phyloP scores from a whole-genome alignment of 768 basidiomycete genomes.

The Leccinum arenicola region DNA sequence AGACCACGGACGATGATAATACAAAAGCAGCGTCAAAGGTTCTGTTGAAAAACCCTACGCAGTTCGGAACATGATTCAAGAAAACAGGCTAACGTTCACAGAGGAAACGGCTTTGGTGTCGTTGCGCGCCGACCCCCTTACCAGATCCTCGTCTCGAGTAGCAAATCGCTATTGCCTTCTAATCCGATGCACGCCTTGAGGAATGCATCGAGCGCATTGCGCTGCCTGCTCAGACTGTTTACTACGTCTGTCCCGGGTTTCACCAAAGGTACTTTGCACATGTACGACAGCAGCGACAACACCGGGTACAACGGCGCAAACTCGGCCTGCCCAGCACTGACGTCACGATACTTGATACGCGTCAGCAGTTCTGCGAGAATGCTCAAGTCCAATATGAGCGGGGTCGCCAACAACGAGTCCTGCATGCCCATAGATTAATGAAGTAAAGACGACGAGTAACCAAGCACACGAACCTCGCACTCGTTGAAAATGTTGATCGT shows the following conservation, averaged over 20 bases:
- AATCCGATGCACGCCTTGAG: slow-evolving; percentile 92
- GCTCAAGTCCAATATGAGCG: slow-evolving; percentile 89
- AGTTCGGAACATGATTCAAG: background rate
- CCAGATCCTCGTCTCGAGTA: slow-evolving; percentile 89
- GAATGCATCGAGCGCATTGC: slow-evolving; percentile 91
- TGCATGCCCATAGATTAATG: slow-evolving; percentile 25
- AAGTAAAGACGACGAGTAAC: accelerated
- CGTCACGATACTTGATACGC: slow-evolving; percentile 83
- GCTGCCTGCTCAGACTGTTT: slow-evolving; percentile 93
- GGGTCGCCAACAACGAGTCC: slow-evolving; percentile 95
- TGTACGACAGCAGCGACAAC: no score
- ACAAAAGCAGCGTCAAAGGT: background rate
- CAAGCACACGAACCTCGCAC: slow-evolving; percentile 67
- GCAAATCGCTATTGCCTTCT: slow-evolving; percentile 77
- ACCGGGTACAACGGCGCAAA: slow-evolving; percentile 65
- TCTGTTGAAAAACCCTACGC: background rate
- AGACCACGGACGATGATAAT: background rate
- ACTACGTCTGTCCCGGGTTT: slow-evolving; percentile 92
- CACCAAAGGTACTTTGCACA: slow-evolving; percentile 71
- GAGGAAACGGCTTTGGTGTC: background rate
- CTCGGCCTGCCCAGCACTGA: slow-evolving; percentile 43
- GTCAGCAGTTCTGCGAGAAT: slow-evolving; percentile 94
- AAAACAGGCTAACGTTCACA: background rate
- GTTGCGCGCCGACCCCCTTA: slow-evolving; percentile 39
- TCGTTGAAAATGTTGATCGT: slow-evolving; percentile 98